Evolutionary conservation across 139 green algal genomes (phyloP).

Genomic region (Chlamydomonas incerta): DNA sequence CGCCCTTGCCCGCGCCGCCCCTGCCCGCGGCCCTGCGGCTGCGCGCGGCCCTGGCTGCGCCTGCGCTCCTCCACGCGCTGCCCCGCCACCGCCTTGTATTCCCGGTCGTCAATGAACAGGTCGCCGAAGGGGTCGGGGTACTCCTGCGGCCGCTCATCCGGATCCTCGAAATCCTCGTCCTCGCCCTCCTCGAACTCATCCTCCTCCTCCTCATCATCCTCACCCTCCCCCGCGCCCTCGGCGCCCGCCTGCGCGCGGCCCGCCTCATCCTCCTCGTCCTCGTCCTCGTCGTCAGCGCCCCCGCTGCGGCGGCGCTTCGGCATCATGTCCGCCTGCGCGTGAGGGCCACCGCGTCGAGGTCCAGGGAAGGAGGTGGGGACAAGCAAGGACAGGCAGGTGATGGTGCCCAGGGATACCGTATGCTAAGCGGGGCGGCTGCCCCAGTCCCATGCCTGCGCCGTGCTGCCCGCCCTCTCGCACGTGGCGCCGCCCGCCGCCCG

Average conservation of each 20-base stretch:
- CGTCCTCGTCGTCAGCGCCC: not conserved
- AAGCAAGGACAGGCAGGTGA: too few relatives aligned
- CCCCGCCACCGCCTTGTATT: not conserved
- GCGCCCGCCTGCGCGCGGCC: not conserved
- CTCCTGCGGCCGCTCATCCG: constrained; percentile 24
- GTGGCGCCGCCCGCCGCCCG: too few relatives aligned
- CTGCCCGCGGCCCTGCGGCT: not conserved
- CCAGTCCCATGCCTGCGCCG: too few relatives aligned
- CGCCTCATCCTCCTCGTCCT: not conserved
- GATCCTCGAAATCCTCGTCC: not conserved
- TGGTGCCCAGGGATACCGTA: too few relatives aligned
- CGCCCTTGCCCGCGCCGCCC: not conserved
- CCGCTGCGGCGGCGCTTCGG: too few relatives aligned
- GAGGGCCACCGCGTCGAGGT: too few relatives aligned
- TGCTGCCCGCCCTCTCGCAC: too few relatives aligned
- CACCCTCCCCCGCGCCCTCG: not conserved
- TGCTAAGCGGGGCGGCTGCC: too few relatives aligned
- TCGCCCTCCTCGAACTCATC: constrained; percentile 9
- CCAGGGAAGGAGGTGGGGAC: too few relatives aligned
- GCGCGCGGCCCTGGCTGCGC: not conserved
- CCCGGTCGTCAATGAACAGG: not conserved
- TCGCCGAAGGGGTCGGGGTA: constrained; percentile 33
- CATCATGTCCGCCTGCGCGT: not conserved
- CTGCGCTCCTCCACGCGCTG: not conserved
- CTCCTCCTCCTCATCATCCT: not conserved